Conservation (phyloP, 2,329 filamentous ascomycete genomes). For the Achaetomium macrosporum region DNA sequence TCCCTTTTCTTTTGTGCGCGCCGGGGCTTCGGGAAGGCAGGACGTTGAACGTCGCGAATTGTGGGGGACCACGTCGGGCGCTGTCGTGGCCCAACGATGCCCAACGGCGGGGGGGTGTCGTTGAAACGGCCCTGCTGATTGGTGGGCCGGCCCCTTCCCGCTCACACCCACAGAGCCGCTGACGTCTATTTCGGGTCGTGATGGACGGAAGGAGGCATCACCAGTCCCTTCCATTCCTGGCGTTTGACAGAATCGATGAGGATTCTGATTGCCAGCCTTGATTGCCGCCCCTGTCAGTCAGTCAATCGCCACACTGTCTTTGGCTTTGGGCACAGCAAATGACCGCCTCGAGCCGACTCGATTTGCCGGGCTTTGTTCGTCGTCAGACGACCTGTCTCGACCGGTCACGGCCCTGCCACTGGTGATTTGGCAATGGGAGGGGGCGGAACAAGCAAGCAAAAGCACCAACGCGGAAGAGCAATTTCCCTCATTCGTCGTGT, state of each 20-base stretch:
- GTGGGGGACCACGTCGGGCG: constrained; percentile 20
- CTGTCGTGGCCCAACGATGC: constrained; percentile 25
- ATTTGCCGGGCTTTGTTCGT: neutral
- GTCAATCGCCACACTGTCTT: neutral
- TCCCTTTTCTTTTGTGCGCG: neutral
- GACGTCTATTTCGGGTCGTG: constrained; percentile 18
- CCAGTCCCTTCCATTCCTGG: neutral
- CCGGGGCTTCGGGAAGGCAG: constrained; percentile 2
- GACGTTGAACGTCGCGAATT: constrained; percentile 17
- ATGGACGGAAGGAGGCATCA: constrained; percentile 16
- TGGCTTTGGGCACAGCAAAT: constrained; percentile 1
- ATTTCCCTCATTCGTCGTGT: neutral
- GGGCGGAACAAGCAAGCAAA: constrained; percentile 1
- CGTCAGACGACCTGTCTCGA: constrained; percentile 1
- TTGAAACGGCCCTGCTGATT: constrained; percentile 9
- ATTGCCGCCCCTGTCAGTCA: constrained; percentile 4
- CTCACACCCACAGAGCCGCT: constrained; percentile 14
- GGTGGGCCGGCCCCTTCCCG: constrained; percentile 15
- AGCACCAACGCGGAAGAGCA: neutral
- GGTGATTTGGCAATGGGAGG: constrained; percentile 26
- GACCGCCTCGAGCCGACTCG: neutral
- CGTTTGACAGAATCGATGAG: neutral
- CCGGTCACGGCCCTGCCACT: constrained; percentile 1
- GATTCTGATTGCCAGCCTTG: constrained; percentile 8
- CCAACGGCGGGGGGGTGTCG: constrained; percentile 17